Base-by-base conservation (phyloP, 768 basidiomycete genomes). In the Mrakia frigida region DNA sequence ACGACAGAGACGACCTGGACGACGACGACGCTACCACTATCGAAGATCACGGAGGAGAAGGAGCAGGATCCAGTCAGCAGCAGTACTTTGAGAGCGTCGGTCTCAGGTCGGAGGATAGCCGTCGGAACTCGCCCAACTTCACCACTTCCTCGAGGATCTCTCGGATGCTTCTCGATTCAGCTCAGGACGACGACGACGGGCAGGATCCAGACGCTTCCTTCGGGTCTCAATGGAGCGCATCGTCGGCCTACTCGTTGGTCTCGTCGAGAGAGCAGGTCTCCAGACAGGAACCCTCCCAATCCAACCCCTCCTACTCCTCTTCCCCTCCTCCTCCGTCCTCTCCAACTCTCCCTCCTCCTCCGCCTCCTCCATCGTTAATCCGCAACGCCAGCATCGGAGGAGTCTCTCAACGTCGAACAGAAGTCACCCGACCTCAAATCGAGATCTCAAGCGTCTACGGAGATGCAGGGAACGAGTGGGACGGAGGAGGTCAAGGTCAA, bases 121-220 rank as follows among this genome's bases (percentile, higher is more conserved):
- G 35, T 35, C 35, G 33, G 31, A 11, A 37, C 33, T 35, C 35
- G 65, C n/a, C n/a, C 2, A 37, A 68, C 65, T 68, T 68, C 65
- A 68, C 65, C 4, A 68, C 65, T 1, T 68, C 65, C 18, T 23
- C 39, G 3, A 35, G 65, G 39, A 35, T 68, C 65, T 39, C 35
- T 25, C 65, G 65, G 65, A 43, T 68, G 65, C 65, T 68, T n/a
- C 63, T 65, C 35, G 65, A 68, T 21, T 68, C 65, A 37, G 25
- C 35, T 18, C 35, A 68, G 18, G 65, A 31, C 31, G 63, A 65
- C 14, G 63, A 65, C 14, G 37, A 68, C n/a, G n/a, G n/a, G 16
- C 25, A 41, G 21, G 65, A 68, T 41, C 65, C 39, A 23, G 65
- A 68, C 65, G 14, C 65, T 0, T 39, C 65, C 39, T 68, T 68